phyloP scores from a whole-genome alignment of 2,329 filamentous ascomycete species.

The Penicillium verrucosum region DNA sequence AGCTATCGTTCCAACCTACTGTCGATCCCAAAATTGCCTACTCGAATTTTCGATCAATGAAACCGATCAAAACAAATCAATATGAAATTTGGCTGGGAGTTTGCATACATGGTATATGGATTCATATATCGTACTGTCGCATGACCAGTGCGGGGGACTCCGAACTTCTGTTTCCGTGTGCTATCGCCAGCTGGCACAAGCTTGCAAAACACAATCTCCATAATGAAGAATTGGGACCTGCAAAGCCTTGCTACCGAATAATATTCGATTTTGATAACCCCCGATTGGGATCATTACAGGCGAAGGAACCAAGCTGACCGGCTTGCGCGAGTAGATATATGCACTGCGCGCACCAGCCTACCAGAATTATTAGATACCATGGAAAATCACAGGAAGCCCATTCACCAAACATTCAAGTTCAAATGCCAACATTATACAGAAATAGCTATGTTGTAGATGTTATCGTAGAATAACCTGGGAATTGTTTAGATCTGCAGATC shows the following conservation, averaged over 20 bases:
- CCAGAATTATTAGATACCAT: too few species aligned
- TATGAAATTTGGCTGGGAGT: neutral
- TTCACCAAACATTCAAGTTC: neutral
- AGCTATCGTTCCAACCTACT: neutral
- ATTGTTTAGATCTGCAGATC: neutral
- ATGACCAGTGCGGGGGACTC: neutral
- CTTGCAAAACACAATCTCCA: neutral
- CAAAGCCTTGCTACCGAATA: neutral
- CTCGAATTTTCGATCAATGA: neutral
- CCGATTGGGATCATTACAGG: neutral
- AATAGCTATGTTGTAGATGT: neutral
- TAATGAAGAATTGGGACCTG: neutral
- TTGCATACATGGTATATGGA: neutral
- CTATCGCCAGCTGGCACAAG: neutral
- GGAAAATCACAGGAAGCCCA: neutral
- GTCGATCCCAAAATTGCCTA: neutral
- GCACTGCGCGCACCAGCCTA: too few species aligned
- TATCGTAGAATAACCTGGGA: neutral
- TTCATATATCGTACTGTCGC: neutral
- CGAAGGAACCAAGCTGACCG: too few species aligned
- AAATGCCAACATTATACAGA: neutral
- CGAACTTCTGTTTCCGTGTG: neutral
- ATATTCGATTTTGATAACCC: neutral
- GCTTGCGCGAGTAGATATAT: too few species aligned
- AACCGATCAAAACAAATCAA: neutral